Evolutionary conservation across 768 basidiomycete species (phyloP).

Genomic region (Amanita molliuscula): DNA sequence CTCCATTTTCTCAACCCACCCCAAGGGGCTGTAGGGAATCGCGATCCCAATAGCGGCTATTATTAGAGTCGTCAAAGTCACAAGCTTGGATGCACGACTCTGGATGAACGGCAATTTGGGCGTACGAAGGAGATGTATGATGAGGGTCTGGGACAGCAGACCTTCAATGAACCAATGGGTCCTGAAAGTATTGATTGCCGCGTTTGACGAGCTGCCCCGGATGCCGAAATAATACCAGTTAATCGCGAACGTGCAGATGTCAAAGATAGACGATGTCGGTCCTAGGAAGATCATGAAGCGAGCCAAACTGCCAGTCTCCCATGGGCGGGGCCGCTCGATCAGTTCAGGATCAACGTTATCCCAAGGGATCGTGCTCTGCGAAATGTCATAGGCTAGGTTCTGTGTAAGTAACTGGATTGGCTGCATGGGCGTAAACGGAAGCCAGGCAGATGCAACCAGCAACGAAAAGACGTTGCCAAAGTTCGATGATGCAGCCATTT

Average conservation of each 20-base stretch:
- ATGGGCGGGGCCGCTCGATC: constrained; percentile 18
- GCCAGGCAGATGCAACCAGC: constrained; percentile 24
- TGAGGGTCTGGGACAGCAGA: constrained; percentile 20
- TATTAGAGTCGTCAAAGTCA: not conserved
- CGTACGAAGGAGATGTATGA: constrained; percentile 3
- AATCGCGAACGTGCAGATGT: constrained; percentile 19
- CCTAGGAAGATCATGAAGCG: constrained; percentile 25
- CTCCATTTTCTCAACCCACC: not conserved
- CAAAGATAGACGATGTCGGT: constrained; percentile 25
- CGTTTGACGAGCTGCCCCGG: constrained; percentile 15
- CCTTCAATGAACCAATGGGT: constrained; percentile 27
- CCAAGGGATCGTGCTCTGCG: constrained; percentile 26
- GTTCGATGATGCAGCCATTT: constrained; percentile 26
- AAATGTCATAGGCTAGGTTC: constrained; percentile 25
- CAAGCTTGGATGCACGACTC: not conserved
- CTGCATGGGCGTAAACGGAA: constrained; percentile 26
- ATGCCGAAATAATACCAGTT: constrained; percentile 24
- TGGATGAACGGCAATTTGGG: constrained; percentile 6
- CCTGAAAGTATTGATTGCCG: constrained; percentile 20
- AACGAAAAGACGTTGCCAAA: constrained; percentile 14
- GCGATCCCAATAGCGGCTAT: not conserved
- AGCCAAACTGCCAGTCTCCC: constrained; percentile 23
- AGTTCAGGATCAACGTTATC: constrained; percentile 28
- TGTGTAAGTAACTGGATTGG: constrained; percentile 21
- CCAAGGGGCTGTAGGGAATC: not conserved